Base-by-base conservation (phyloP, 2,329 filamentous ascomycete genomes). In the Stagonosporopsis vannaccii region DNA sequence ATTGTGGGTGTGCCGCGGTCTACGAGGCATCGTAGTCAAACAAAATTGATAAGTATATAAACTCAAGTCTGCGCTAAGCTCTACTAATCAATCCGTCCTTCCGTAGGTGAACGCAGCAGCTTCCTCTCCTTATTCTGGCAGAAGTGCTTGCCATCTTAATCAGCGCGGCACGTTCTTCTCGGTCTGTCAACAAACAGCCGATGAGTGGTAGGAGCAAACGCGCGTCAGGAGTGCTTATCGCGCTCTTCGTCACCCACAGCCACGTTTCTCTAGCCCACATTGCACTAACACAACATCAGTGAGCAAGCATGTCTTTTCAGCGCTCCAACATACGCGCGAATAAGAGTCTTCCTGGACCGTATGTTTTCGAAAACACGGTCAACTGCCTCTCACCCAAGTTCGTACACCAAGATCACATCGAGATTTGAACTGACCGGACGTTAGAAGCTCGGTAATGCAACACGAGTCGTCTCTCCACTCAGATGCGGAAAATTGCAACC, bases 331-430 rank as follows among this genome's bases (percentile, higher is more conserved):
- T 71, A 39, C 61, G 62, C 47, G 65, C 67, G 12, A 74, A 66
- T 51, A 72, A 69, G 59, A 73, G 71, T 40, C 53, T 72, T 35
- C 66, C 69, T 6, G 68, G 65, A 15, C 63, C 73, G 53, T 66
- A 69, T 60, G 58, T 59, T 55, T 64, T 56, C 43, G 56, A 44
- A 17, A 54, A 61, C 30, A 49, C 47, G n/a, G 43, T 62, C 6
- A 49, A 32, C 15, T 30, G 12, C 15, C 23, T 22, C 2, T 28
- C 52, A 22, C 33, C 52, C 4, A 39, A 28, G 62, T 66, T 44
- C 3, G 49, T 35, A 3, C 5, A 6, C 13, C 15, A 15, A 2
- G 2, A n/a, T 26, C 2, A 17, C 6, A 2, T 12, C 3, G 17
- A 4, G 17, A 5, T 8, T 11, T n/a, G 12, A 9, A 19, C 37